Conservation (phyloP, 1,284 basidiomycete species). For the Trametes versicolor region DNA sequence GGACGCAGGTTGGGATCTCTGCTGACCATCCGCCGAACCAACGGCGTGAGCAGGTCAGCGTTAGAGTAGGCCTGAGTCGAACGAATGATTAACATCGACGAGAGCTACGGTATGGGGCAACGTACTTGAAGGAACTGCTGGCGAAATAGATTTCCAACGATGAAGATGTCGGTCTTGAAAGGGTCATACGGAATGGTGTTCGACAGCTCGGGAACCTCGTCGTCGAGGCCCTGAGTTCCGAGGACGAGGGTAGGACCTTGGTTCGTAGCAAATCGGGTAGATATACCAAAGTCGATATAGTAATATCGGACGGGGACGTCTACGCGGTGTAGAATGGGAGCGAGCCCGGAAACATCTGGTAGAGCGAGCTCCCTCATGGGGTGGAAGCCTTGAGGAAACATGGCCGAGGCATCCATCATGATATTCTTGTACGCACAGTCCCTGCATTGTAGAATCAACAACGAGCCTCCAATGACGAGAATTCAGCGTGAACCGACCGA, state of each 20-base stretch:
- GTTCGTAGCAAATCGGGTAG: constrained; percentile 16
- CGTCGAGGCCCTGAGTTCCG: constrained; percentile 36
- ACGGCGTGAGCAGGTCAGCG: constrained; percentile 18
- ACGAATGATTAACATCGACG: not conserved
- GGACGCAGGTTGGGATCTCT: not conserved
- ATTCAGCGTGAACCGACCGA: not conserved
- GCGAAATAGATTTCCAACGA: constrained; percentile 39
- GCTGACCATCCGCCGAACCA: not conserved
- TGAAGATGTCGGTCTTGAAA: constrained; percentile 45
- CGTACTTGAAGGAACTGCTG: not conserved
- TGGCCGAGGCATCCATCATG: constrained; percentile 24
- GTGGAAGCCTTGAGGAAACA: constrained; percentile 39
- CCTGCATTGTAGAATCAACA: not conserved
- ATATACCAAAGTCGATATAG: constrained; percentile 41
- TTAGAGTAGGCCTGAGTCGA: constrained; percentile 17
- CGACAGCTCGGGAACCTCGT: constrained; percentile 42
- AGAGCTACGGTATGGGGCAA: not conserved
- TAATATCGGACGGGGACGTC: constrained; percentile 34
- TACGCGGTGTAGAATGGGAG: constrained; percentile 18
- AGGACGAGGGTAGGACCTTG: constrained; percentile 19
- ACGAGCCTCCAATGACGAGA: not conserved
- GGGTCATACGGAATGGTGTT: constrained; percentile 42
- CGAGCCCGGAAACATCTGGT: constrained; percentile 16
- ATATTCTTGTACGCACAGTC: constrained; percentile 10
- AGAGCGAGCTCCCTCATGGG: constrained; percentile 23